These are phyloP conservation scores for Amyloporia xantha DNA, from an alignment of 768 basidiomycete species.

Conservation along the genomic window DNA sequence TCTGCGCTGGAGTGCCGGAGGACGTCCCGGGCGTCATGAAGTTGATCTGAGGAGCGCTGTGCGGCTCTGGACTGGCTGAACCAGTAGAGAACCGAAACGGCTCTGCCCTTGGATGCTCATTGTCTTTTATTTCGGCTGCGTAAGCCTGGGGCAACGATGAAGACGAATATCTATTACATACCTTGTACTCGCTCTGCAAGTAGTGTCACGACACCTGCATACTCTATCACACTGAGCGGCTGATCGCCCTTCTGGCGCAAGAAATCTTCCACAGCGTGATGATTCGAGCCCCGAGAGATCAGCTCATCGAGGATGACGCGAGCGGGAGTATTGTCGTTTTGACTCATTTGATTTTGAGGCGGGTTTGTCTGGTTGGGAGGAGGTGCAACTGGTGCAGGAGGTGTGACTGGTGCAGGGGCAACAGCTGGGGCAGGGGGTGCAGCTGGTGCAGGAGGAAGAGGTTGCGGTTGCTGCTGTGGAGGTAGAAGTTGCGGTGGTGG, in stretches of 20 bases:
- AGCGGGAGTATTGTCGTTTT: neutral
- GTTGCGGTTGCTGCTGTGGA: neutral
- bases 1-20: slow-evolving; percentile 17
- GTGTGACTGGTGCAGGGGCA: neutral
- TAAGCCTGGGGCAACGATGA: slow-evolving; percentile 11
- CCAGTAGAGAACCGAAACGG: slow-evolving; percentile 62
- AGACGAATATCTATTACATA: slow-evolving; percentile 19
- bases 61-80: slow-evolving; percentile 34
- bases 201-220: slow-evolving; percentile 47
- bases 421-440: neutral
- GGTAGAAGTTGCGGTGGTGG: neutral
- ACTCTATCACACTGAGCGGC: slow-evolving; percentile 45
- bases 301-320: neutral
- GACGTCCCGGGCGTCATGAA: slow-evolving; percentile 17
- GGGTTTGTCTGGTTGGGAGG: neutral
- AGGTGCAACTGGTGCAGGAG: neutral
- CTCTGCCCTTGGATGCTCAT: slow-evolving; percentile 33
- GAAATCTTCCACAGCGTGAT: slow-evolving; percentile 25
- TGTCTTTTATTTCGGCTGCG: too few relatives aligned
- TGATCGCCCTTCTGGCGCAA: slow-evolving; percentile 41
- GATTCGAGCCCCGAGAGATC: slow-evolving; percentile 2
- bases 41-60: slow-evolving; percentile 27
- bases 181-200: slow-evolving; percentile 46
- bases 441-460: neutral
- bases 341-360: neutral